phyloP scores from a whole-genome alignment of 106 monocot species.

The Agapanthus africanus region DNA sequence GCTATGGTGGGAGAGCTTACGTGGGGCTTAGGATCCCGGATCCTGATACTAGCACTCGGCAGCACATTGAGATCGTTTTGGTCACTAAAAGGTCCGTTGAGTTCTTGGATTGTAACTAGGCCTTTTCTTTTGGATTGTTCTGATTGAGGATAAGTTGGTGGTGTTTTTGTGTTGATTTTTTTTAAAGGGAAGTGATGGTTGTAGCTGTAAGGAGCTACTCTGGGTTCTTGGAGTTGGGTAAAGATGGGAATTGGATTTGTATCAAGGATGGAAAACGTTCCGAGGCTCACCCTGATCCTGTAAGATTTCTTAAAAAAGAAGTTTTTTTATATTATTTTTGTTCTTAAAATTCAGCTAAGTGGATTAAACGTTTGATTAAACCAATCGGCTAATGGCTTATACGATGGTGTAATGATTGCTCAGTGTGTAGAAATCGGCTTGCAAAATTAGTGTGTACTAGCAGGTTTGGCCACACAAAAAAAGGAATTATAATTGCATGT shows the following conservation, averaged over 20 bases:
- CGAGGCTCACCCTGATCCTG: slow-evolving; percentile 53
- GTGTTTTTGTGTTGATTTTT: background rate
- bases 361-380: too few relatives aligned
- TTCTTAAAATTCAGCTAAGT: too few relatives aligned
- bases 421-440: too few relatives aligned
- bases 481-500: too few relatives aligned
- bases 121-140: background rate
- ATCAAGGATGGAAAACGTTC: slow-evolving; percentile 30
- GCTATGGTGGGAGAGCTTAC: slow-evolving; percentile 69
- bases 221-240: slow-evolving; percentile 50
- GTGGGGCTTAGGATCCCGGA: slow-evolving; percentile 94
- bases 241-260: slow-evolving; percentile 72
- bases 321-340: too few relatives aligned
- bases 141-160: background rate
- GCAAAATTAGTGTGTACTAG: too few relatives aligned
- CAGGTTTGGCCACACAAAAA: too few relatives aligned
- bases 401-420: too few relatives aligned
- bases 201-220: slow-evolving; percentile 56
- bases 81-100: slow-evolving; percentile 44
- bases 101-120: background rate
- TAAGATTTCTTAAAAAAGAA: slow-evolving; percentile 19
- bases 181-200: slow-evolving; percentile 67
- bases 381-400: too few relatives aligned
- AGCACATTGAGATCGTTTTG: slow-evolving; percentile 71
- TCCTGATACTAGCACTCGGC: slow-evolving; percentile 47